Base-by-base conservation (phyloP, 2,329 filamentous ascomycete genomes). In the Magnaporthiopsis poae region DNA sequence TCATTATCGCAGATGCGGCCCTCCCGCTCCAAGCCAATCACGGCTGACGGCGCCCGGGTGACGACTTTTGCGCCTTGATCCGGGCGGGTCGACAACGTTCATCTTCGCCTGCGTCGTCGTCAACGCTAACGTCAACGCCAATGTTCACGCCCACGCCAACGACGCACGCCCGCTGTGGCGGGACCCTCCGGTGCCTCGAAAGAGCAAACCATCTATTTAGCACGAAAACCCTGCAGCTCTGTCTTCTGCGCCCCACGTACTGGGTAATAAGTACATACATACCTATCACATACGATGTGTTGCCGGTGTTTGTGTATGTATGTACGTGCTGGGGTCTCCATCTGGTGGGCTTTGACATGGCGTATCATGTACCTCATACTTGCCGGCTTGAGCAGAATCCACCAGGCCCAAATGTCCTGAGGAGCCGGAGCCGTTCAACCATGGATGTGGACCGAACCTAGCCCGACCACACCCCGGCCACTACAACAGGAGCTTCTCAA, bases 21-120 rank as follows among this genome's bases (percentile, higher is more conserved):
- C 71, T 73, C 64, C 46, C 65, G 62, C 63, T 33, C 33, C 27
- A 62, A 67, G 64, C 74, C 75, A 77, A 77, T 77, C 73, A 75
- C 62, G 65, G 62, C 62, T 46, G 62, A n/a, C 21, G 25, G 36
- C 8, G 27, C 61, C 31, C 13, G 33, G 15, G 61, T 62, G 61
- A 62, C 21, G 33, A 36, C 31, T 15, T 21, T 21, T 33, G 27
- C 11, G 33, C 61, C n/a, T 62, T 56, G 46, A 56, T 56, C 46
- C 46, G 46, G 46, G 46, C 46, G 46, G 46, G 46, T 56, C 46
- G 46, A 25, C 46, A 56, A 56, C 46, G 46, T 25, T 21, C 46
- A 52, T 52, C 46, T n/a, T n/a, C 46, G 21, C 21, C 46, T 52
- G 46, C 35, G 35, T 36, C 46, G 46, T 56, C 46, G 39, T 52